Conservation (phyloP, 352 stramenopile genomes). For the Globisporangium canariense region DNA sequence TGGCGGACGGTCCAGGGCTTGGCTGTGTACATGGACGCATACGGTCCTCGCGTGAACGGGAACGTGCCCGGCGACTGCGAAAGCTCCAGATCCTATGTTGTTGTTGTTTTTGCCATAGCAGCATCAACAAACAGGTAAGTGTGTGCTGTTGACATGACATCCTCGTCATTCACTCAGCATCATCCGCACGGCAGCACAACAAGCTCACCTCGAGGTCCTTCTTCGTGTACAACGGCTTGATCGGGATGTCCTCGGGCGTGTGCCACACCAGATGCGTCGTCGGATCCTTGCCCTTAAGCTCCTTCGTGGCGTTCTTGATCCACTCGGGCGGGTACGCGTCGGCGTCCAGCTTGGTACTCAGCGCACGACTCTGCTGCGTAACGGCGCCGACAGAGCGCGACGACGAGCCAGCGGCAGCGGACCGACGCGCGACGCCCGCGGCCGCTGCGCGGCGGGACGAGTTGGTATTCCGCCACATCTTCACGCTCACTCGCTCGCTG, state of each 20-base stretch:
- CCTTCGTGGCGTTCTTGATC: constrained; percentile 63
- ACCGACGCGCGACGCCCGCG: not conserved
- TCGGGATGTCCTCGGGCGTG: constrained; percentile 91
- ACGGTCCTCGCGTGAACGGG: constrained; percentile 92
- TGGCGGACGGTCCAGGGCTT: constrained; percentile 94
- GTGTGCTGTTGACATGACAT: not conserved
- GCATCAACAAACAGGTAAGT: not conserved
- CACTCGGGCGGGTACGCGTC: constrained; percentile 43
- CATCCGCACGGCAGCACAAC: too few species aligned
- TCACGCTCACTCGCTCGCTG: not conserved
- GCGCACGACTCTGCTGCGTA: constrained; percentile 15
- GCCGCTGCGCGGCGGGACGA: constrained; percentile 8
- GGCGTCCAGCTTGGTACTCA: constrained; percentile 32
- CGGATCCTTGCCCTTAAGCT: constrained; percentile 82
- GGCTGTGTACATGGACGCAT: constrained; percentile 97
- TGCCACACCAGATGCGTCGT: constrained; percentile 67
- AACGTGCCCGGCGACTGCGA: constrained; percentile 83
- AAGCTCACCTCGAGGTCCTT: constrained; percentile 53
- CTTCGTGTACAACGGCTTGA: constrained; percentile 95
- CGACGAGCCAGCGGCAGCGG: not conserved
- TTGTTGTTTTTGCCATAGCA: not conserved
- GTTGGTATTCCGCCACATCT: constrained; percentile 8
- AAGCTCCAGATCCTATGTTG: constrained; percentile 36
- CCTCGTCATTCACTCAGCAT: not conserved
- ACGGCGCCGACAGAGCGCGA: not conserved